phyloP scores from a whole-genome alignment of 2,329 filamentous ascomycete species.

The Onygenales sp. region DNA sequence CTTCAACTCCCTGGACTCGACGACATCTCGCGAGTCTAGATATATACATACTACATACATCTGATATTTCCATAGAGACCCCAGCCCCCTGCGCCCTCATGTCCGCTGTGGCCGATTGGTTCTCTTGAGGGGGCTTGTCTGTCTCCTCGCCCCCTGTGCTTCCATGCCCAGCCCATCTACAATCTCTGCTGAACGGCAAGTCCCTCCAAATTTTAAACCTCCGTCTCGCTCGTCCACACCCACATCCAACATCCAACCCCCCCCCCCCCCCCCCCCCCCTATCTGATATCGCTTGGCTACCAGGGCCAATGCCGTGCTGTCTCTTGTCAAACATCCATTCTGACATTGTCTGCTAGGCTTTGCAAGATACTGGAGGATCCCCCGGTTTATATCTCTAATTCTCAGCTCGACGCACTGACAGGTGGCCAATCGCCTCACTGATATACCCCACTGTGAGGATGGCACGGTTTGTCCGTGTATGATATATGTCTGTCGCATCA shows the following conservation, averaged over 20 bases:
- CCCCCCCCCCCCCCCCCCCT: not conserved
- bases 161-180: not conserved
- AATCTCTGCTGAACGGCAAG: not conserved
- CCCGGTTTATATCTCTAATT: not conserved
- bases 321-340: not conserved
- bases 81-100: too few species aligned
- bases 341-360: not conserved
- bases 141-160: too few species aligned
- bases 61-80: too few species aligned
- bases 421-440: not conserved
- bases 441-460: not conserved
- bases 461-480: not conserved
- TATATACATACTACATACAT: too few species aligned
- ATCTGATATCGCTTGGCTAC: not conserved
- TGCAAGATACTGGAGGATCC: conserved; percentile 1
- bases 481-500: not conserved
- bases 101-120: too few species aligned
- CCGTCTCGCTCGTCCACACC: too few species aligned
- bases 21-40: too few species aligned
- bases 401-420: not conserved
- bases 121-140: too few species aligned
- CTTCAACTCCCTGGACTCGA: too few species aligned
- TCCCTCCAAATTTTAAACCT: not conserved
- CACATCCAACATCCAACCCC: not conserved
- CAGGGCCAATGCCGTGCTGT: not conserved